Base-by-base conservation (phyloP, 2,329 filamentous ascomycete genomes). In the Metarhizium album region DNA sequence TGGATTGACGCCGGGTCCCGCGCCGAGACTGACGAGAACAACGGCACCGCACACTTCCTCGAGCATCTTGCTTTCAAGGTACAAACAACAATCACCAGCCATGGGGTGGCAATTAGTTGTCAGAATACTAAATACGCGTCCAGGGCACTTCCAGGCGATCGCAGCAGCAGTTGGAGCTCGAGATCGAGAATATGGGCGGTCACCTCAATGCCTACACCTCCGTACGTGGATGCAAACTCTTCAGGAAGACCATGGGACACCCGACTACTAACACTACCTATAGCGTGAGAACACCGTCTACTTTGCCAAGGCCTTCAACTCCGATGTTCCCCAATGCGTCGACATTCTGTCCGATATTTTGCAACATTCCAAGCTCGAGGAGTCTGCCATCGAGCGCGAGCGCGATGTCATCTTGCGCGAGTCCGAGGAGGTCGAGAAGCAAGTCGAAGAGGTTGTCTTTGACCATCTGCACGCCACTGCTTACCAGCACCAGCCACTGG, bases 41-140 rank as follows among this genome's bases (percentile, higher is more conserved):
- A 97, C 78, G 93, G 93, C 74, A 98, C 93, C 64, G 93, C 93
- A 67, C 93, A 98, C 78, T 98, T 98, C 80, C 83, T 98, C 64
- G 93, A 98, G 81, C 93, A 98, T 78, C 82, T 98, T 72, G 94
- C 94, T 64, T 98, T 98, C 84, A 98, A 98, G 88, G 90, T 95
- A 80, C 61, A 60, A 51, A 9, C 48, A 22, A 24, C 43, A 14
- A n/a, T n/a, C 20, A 24, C 27, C 47, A 35, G 8, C 40, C n/a
- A n/a, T n/a, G n/a, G 9, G 42, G 8, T 14, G 18, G 16, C 23
- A n/a, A 42, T 37, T 23, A 33, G 22, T 20, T 20, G 9, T 40
- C n/a, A 20, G 14, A n/a, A 16, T 46, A 46, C 43, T 57, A 33
- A 55, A 45, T 11, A 2, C 7, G 18, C 20, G 3, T 1, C 1